Evolutionary conservation across 2,329 filamentous ascomycete species (phyloP), one percentile per base, ranked within the genome.

Genomic region (Bipolaris oryzae): DNA sequence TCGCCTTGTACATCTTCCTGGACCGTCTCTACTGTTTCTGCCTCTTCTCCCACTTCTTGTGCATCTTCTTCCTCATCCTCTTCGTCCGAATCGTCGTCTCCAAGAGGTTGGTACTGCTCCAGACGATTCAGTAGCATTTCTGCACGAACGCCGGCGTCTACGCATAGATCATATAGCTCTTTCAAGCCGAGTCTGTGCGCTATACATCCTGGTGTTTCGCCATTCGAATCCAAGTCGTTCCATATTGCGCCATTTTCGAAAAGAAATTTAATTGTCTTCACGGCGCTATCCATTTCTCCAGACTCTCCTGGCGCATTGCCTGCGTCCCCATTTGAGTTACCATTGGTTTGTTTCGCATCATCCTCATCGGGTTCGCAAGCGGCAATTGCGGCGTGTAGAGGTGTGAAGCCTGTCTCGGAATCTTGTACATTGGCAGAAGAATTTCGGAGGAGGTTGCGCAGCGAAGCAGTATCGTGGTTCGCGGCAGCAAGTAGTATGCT

Each of bases 241-340:
- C 95, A 99, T 66, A 98, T 97, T 10, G 92, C 95, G 31, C 95
- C 95, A 66, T 90, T 89, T 70, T 93, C 84, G 58, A 98, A 87
- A 7, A 98, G 82, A 70, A 95, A 85, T 64, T 85, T 84, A 4
- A 97, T 80, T 0, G 89, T 88, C 50, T 87, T 85, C 53, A 84
- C 83, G 2, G 85, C 84, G 44, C 87, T 84, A 31, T 89, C 71
- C n/a, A 73, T 53, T 18, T 74, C 72, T 50, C 76, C 64, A 11
- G 68, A 68, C 28, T 75, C 72, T 16, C 71, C 71, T 31, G 72
- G 66, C 1, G 69, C 63, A 1, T 65, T 60, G 6, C 54, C 57
- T 44, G 67, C 59, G 34, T 68, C 55, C 15, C 61, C 64, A 50
- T 74, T 59, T 39, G 68, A 50, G 43, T 68, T 50, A 5, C 65